These are phyloP conservation scores for Ceratocystis variospora DNA, from an alignment of 2,329 filamentous ascomycete species.

Conservation along the genomic window DNA sequence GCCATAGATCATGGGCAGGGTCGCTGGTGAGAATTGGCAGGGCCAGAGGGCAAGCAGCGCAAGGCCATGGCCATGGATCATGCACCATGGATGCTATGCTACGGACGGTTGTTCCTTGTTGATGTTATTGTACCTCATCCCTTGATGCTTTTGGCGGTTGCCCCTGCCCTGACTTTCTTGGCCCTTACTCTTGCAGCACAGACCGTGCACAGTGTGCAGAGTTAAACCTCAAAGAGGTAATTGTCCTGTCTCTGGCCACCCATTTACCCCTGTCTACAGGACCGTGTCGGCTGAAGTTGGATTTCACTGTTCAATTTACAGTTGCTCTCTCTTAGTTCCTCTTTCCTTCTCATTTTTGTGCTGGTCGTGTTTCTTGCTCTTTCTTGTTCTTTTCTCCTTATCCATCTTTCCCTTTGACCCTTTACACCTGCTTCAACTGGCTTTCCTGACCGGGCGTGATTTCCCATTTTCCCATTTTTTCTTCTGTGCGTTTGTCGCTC, in stretches of 20 bases:
- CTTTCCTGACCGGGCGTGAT: conserved; percentile 5
- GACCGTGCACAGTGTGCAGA: conserved; percentile 12
- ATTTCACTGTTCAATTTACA: conserved; percentile 8
- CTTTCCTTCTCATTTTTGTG: conserved; percentile 18
- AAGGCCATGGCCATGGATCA: not conserved
- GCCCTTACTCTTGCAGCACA: conserved; percentile 8
- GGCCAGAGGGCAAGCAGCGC: not conserved
- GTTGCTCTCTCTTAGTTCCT: conserved; percentile 19
- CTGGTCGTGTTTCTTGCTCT: not conserved
- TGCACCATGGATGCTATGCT: not conserved
- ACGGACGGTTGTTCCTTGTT: not conserved
- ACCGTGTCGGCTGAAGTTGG: conserved; percentile 17
- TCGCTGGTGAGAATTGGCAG: too few species aligned
- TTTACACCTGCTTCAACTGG: conserved; percentile 22
- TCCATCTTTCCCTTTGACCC: conserved; percentile 17
- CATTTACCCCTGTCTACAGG: conserved; percentile 8
- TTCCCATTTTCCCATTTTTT: conserved; percentile 21
- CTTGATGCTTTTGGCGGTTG: conserved; percentile 6
- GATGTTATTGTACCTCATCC: not conserved
- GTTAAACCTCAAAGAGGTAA: conserved; percentile 10
- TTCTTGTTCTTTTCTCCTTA: conserved; percentile 19
- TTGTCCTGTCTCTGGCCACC: conserved; percentile 7
- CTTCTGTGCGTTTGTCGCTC: conserved; percentile 14
- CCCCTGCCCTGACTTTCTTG: conserved; percentile 2
- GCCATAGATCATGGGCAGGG: not conserved